Base-by-base conservation (phyloP, 495 filamentous ascomycete species). In the Aspergillus kassunensis region DNA sequence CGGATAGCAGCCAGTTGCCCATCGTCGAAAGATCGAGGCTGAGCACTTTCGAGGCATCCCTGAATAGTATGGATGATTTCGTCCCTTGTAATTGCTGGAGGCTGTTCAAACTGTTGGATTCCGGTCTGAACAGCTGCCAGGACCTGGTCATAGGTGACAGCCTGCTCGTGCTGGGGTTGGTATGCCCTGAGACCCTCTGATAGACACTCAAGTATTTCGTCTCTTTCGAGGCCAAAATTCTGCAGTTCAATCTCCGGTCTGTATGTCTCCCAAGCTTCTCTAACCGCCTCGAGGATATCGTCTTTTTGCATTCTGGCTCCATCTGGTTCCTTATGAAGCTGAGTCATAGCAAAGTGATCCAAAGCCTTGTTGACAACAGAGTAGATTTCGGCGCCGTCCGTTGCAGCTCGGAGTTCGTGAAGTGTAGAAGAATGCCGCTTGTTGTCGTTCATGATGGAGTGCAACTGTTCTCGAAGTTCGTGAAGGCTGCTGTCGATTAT, bases 241-340 rank as follows among this genome's bases (percentile, higher is more conserved):
- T 95, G 84, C 11, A 95, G 70, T 58, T 92, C 86, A 33, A 97
- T 90, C 54, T 97, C 88, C 1, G 91, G 91, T 65, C 92, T 91
- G 68, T 91, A 95, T 5, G 82, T 86, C 59, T 96, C 90, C 84
- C 88, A 95, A 2, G 88, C 90, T 47, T 95, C 90, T 47, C 83
- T 82, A 6, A 97, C 87, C 0, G 90, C 89, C 1, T 88, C 82
- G 0, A 97, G 72, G 25, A 97, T 89, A 31, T 90, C 89, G 49
- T 95, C 89, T 51, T 87, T 83, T 49, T 79, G 80, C 57, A 87
- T 78, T 7, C 64, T 67, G 20, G 66, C 51, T 19, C 68, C 68
- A 8, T 62, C 63, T 0, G 67, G 61, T 41, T 68, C 65, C 6
- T 62, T 55, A 25, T 73, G 60, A 15, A 70, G 63, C 36, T 74